phyloP scores from a whole-genome alignment of 2,329 filamentous ascomycete genomes.

The Escovopsis sp. region DNA sequence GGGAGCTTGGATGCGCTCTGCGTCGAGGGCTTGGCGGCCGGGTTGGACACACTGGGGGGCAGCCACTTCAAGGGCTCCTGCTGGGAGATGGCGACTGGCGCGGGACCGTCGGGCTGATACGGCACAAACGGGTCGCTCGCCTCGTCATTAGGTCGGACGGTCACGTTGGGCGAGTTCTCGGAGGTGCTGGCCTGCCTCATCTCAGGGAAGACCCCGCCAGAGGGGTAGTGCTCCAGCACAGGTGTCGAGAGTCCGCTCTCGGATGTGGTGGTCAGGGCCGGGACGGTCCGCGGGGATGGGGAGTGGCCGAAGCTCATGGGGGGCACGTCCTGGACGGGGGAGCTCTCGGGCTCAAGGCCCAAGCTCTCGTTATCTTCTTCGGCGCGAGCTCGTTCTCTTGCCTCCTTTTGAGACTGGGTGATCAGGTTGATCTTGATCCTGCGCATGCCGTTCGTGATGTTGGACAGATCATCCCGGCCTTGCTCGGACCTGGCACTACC shows the following conservation, averaged over 20 bases:
- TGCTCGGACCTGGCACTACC: slow-evolving; percentile 6
- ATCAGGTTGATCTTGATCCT: slow-evolving; percentile 49
- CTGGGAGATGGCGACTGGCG: slow-evolving; percentile 21
- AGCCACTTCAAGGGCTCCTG: slow-evolving; percentile 35
- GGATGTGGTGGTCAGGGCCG: slow-evolving; percentile 12
- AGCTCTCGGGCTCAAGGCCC: neutral
- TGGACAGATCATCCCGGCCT: slow-evolving; percentile 31
- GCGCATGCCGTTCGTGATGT: slow-evolving; percentile 43
- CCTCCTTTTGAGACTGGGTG: slow-evolving; percentile 43
- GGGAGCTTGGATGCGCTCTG: slow-evolving; percentile 12
- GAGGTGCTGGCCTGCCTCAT: slow-evolving; percentile 10
- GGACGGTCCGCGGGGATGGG: slow-evolving; percentile 5
- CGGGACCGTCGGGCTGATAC: slow-evolving; percentile 41
- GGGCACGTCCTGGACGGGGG: neutral
- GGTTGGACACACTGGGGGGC: slow-evolving; percentile 30
- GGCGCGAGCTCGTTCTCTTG: slow-evolving; percentile 23
- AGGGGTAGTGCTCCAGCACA: slow-evolving; percentile 10
- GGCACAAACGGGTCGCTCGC: slow-evolving; percentile 31
- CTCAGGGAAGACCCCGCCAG: slow-evolving; percentile 10
- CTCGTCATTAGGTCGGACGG: slow-evolving; percentile 13
- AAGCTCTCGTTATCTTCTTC: slow-evolving; percentile 10
- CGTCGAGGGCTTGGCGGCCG: slow-evolving; percentile 18
- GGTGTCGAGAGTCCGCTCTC: slow-evolving; percentile 13
- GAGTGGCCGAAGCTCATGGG: neutral
- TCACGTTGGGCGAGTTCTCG: slow-evolving; percentile 17